Base-by-base conservation (phyloP, 495 filamentous ascomycete species). In the Pyrenopolyporus hunteri region DNA sequence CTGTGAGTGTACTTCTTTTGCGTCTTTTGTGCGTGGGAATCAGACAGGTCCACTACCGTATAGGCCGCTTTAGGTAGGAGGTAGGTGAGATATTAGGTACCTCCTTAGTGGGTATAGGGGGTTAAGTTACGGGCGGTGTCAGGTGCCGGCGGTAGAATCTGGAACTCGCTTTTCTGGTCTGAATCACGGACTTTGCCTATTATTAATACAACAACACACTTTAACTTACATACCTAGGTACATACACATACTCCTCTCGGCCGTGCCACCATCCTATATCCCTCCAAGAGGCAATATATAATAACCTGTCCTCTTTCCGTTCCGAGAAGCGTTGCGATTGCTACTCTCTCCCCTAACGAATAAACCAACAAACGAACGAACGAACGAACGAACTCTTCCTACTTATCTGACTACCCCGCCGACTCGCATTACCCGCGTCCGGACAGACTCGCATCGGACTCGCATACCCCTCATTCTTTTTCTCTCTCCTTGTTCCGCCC, bases 151-250 rank as follows among this genome's bases (percentile, higher is more conserved):
- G 33, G 40, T 43, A 33, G 32, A 20, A 32, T 37, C 19, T 31
- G 31, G 23, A 23, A 28, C 22, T 48, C 20, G 6, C n/a, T 7
- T 3, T 20, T n/a, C 39, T 37, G 6, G n/a, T 50, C 26, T 20
- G 5, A 25, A 57, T 46, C 45, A 55, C 52, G 52, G 52, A n/a
- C n/a, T 51, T 44, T 54, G 28, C 4, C 28, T 23, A 57, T 57
- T 47, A 57, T 23, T 57, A 67, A 66, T 66, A 57, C 54, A 48
- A n/a, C n/a, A n/a, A n/a, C n/a, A n/a, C n/a, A n/a, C n/a, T n/a
- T n/a, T n/a, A n/a, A 64, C 39, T 54, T 32, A 39, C 37, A 51
- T 32, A 51, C 44, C n/a, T 17, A 28, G 54, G 22, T 29, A 16
- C 22, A 25, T 11, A 22, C 39, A 22, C n/a, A n/a, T n/a, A n/a